Evolutionary conservation across 2,329 filamentous ascomycete genomes (phyloP).

Genomic region (Chaetomiaceae sp.): DNA sequence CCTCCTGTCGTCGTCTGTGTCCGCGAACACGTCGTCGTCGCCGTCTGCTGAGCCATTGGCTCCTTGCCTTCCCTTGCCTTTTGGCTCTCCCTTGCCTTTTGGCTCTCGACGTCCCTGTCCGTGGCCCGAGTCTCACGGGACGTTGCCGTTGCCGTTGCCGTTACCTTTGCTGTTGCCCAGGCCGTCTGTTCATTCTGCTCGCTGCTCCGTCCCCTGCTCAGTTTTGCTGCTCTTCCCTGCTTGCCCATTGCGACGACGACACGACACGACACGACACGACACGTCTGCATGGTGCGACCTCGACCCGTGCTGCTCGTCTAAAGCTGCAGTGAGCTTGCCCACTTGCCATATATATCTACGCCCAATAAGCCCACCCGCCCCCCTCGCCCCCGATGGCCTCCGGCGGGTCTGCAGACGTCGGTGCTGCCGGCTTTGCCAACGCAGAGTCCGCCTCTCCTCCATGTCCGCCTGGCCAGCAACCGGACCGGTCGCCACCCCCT

Average conservation of each 20-base stretch:
- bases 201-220: background rate
- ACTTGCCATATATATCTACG: constrained; percentile 21
- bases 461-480: constrained; percentile 1
- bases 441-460: constrained; percentile 9
- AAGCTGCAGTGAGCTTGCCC: constrained; percentile 15
- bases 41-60: constrained; percentile 7
- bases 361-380: constrained; percentile 21
- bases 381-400: constrained; percentile 13
- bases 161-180: constrained; percentile 13
- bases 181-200: constrained; percentile 4
- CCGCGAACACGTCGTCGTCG: constrained; percentile 11
- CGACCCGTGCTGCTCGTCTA: constrained; percentile 15
- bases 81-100: no score
- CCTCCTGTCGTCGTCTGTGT: constrained; percentile 14
- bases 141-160: constrained; percentile 13
- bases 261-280: constrained; percentile 23
- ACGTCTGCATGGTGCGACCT: constrained; percentile 22
- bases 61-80: no score
- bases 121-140: constrained; percentile 4
- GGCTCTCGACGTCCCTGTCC: constrained; percentile 4
- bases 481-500: constrained; percentile 3
- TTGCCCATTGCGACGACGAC: constrained; percentile 15
- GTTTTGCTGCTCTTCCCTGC: background rate
- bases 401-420: constrained; percentile 9
- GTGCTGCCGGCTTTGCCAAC: constrained; percentile 13